Evolutionary conservation across 345 rosid genomes (phyloP), one percentile per base, ranked within the genome.

Genomic region (Boechera stricta): DNA sequence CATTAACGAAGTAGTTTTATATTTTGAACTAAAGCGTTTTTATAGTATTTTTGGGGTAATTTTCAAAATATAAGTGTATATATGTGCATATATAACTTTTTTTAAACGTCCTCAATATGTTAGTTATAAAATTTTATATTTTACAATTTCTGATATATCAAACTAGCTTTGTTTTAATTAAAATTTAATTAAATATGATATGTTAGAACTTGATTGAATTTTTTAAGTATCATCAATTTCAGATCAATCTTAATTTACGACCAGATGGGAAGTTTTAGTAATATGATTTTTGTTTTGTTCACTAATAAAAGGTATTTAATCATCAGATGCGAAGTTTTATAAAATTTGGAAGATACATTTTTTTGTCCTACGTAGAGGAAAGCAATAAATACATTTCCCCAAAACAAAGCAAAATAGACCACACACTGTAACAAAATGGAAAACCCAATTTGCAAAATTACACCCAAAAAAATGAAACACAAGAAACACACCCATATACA

Each of bases 401-500:
- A 45, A 66, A 15, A 66, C 53, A 59, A 60, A 39, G 3, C 13
- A 18, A 35, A 51, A 69, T 13, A 69, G 64, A 61, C 7, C 62
- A 55, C 69, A 59, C 47, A 41, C 26, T 53, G 48, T 16, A 62
- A 76, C 70, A 33, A 69, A 42, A 24, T 62, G 56, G 38, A 41
- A 69, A 21, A 60, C 42, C 26, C 55, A 52, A 61, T 55, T 69
- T 76, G 75, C 65, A 45, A 77, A 44, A 62, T 44, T 69, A 77
- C 65, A 77, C 58, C 45, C 59, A 28, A 63, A 69, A 55, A 15
- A 26, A n/a, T 60, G 6, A 28, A 31, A 69, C 70, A 52, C 64
- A 64, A 45, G 28, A 63, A 36, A 33, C 56, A 47, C 67, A 49
- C 72, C 67, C 76, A 77, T 77, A 65, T 72, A 77, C 81, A 77